Evolutionary conservation across 371 early-diverging fungal species (phyloP).

Genomic region (Lichtheimia hyalospora): DNA sequence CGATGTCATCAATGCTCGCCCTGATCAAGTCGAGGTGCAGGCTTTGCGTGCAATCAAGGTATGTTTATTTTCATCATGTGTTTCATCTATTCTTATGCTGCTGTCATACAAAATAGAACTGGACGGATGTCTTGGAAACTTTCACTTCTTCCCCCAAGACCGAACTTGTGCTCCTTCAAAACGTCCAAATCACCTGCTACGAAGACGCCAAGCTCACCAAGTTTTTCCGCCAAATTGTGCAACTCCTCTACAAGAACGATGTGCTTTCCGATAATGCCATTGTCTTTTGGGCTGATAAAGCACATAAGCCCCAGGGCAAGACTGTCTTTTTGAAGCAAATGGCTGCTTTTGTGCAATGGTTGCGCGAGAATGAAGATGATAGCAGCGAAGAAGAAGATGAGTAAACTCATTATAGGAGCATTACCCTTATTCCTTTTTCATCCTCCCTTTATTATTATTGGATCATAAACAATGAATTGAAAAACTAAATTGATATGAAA

Average conservation of each 20-base stretch:
- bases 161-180: constrained; percentile 81
- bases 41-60: constrained; percentile 61
- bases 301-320: constrained; percentile 84
- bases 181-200: constrained; percentile 81
- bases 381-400: constrained; percentile 75
- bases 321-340: constrained; percentile 89
- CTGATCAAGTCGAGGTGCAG: constrained; percentile 84
- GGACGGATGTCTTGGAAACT: constrained; percentile 68
- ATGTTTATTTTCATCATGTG: background rate
- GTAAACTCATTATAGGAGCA: constrained; percentile 6
- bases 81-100: background rate
- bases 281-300: constrained; percentile 92
- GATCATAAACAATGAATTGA: too few relatives aligned
- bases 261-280: constrained; percentile 88
- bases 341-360: constrained; percentile 83
- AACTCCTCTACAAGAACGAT: constrained; percentile 85
- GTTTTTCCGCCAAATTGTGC: constrained; percentile 80
- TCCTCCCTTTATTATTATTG: too few relatives aligned
- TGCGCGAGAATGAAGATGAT: constrained; percentile 76
- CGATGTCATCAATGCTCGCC: constrained; percentile 70
- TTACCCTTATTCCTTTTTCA: too few relatives aligned
- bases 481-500: background rate
- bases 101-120: constrained; percentile 34
- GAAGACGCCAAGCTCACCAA: constrained; percentile 88
- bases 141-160: constrained; percentile 82